These are phyloP conservation scores for Saccharomycopsis sp. DNA, from an alignment of 805 yeast species.

Conservation along the genomic window DNA sequence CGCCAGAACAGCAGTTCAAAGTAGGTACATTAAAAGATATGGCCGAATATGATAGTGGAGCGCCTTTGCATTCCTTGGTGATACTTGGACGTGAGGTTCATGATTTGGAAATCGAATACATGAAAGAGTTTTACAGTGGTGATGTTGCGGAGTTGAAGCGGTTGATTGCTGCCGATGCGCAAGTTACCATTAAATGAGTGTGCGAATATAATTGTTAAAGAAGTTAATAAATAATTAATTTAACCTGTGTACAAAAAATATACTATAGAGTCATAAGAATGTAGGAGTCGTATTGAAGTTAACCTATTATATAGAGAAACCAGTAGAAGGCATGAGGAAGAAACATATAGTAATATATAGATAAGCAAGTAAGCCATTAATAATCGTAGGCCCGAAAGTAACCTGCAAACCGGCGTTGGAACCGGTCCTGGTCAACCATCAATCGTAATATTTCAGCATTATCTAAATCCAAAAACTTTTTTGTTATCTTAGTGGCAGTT, in stretches of 20 bases:
- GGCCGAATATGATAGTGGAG: slow-evolving; percentile 83
- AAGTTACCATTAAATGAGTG: neutral
- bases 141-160: slow-evolving; percentile 36
- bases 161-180: neutral
- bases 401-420: slow-evolving; percentile 87
- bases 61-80: slow-evolving; percentile 86
- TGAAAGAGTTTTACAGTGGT: slow-evolving; percentile 69
- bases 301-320: no score
- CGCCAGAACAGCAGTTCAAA: slow-evolving; percentile 73
- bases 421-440: slow-evolving; percentile 82
- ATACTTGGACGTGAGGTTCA: slow-evolving; percentile 92
- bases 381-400: slow-evolving; percentile 92
- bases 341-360: no score
- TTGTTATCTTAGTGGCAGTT: slow-evolving; percentile 97
- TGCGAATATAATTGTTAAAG: neutral
- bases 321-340: no score
- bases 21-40: slow-evolving; percentile 80
- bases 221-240: neutral
- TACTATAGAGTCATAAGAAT: no score
- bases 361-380: no score
- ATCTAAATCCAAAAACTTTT: slow-evolving; percentile 96
- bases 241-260: neutral
- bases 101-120: slow-evolving; percentile 82
- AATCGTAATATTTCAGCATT: slow-evolving; percentile 83
- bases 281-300: no score